Base-by-base conservation (phyloP, 164 flowering plant species). In the Cinnamomum micranthum region DNA sequence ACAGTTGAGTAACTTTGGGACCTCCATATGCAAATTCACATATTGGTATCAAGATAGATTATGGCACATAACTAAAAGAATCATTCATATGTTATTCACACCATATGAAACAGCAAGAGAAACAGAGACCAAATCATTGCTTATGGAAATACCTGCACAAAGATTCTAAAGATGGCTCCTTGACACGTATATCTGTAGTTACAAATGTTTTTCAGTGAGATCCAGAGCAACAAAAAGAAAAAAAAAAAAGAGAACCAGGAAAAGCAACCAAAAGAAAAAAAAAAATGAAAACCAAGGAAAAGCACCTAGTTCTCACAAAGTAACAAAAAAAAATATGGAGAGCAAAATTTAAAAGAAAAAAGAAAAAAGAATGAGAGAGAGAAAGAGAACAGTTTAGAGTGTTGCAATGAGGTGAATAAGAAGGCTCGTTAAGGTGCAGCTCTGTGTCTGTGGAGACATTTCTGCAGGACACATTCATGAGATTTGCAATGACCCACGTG, bases 151-250 rank as follows among this genome's bases (percentile, higher is more conserved):
- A 93, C 97, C 98, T 88, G 89, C 90, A 86, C 67, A 95, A 77
- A 31, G 97, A 93, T 77, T 93, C 99, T 72, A 93, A 73, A 6
- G 98, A 71, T 33, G 97, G 97, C 78, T 95, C 98, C 84, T 92
- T 95, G 75, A 93, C 99, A 27, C 91, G 85, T 77, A 95, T 95
- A 84, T 95, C 98, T 93, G 89, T 73, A 83, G 19, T 60, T 50
- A 19, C 33, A 15, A 41, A 55, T 14, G 9, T 60, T 10, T 65
- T n/a, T 35, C 31, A 2, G 12, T 72, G 31, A 55, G 59, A 77
- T 51, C 20, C 63, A 64, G 20, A 71, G 41, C 25, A 47, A 12
- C 14, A 75, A 3, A 47, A 65, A 27, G 13, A 11, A 47, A 25
- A 6, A 47, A 14, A 6, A 31, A 31, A 31, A 31, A 0, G 33